Evolutionary conservation across 495 filamentous ascomycete genomes (phyloP).

Genomic region (Annulohypoxylon nitens): DNA sequence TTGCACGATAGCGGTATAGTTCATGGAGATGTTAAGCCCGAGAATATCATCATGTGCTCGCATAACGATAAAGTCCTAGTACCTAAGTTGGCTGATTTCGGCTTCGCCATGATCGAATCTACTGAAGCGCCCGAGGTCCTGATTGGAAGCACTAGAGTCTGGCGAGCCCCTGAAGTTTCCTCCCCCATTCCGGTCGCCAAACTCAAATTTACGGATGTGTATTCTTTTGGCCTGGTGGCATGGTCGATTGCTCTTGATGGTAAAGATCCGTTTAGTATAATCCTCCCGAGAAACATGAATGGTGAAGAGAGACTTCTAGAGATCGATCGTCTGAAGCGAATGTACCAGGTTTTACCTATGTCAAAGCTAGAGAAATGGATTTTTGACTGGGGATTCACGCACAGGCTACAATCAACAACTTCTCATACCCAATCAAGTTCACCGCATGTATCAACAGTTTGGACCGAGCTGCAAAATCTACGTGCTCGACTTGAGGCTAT

Average conservation of each 20-base stretch:
- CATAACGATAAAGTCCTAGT: background rate
- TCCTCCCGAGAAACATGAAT: background rate
- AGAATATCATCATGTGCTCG: slow-evolving; percentile 4
- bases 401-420: background rate
- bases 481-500: background rate
- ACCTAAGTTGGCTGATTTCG: slow-evolving; percentile 1
- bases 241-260: slow-evolving; percentile 7
- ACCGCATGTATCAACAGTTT: background rate
- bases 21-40: slow-evolving; percentile 1
- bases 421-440: background rate
- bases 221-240: background rate
- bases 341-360: slow-evolving; percentile 3
- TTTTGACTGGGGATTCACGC: background rate
- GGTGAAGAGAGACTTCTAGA: background rate
- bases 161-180: slow-evolving; percentile 2
- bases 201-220: background rate
- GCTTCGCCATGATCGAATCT: background rate
- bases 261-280: slow-evolving; percentile 4
- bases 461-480: background rate
- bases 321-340: background rate
- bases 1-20: background rate
- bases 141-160: background rate
- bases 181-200: slow-evolving; percentile 1
- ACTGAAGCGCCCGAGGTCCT: background rate
- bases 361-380: slow-evolving; percentile 2